A percentile compares a stretch with the other conserved stretches of the same genome.
phyloP scores from a whole-genome alignment of 768 basidiomycete species.

The Leucosporidium yakuticum region DNA sequence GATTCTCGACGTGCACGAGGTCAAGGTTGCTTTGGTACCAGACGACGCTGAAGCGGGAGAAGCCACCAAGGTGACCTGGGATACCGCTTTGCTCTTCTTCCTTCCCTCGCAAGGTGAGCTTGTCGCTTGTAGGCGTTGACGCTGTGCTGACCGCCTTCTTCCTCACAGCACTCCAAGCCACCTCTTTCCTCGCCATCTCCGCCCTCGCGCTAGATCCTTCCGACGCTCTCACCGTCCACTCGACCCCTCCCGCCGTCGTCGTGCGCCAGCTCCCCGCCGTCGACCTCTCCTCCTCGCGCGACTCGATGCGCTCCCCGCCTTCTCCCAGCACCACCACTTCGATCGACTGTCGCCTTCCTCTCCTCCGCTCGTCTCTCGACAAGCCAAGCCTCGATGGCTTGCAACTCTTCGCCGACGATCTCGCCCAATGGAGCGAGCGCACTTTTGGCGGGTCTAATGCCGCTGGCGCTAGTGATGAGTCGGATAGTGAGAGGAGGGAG shows the following conservation, averaged over 20 bases:
- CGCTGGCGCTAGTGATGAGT: constrained; percentile 58
- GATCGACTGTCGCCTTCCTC: background rate
- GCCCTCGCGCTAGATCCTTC: background rate
- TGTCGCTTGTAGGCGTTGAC: too few species aligned
- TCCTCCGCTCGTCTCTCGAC: constrained; percentile 44
- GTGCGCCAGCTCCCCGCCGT: background rate
- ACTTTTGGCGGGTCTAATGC: constrained; percentile 34
- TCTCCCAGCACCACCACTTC: background rate
- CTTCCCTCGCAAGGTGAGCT: background rate
- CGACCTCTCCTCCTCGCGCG: constrained; percentile 2
- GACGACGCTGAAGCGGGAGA: background rate
- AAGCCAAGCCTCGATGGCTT: constrained; percentile 68
- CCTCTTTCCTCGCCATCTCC: background rate
- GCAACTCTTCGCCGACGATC: constrained; percentile 83
- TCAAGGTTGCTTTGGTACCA: background rate
- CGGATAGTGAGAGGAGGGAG: constrained; percentile 46
- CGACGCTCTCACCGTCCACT: background rate
- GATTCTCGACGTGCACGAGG: background rate
- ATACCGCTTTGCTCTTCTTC: background rate
- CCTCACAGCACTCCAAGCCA: background rate
- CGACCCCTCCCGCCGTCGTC: background rate
- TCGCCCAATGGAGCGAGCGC: constrained; percentile 62
- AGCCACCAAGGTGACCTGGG: background rate
- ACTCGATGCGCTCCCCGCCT: background rate
- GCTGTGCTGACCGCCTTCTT: background rate